Evolutionary conservation across 2,329 filamentous ascomycete species (phyloP).

Genomic region (Basipetospora chlamydospora): DNA sequence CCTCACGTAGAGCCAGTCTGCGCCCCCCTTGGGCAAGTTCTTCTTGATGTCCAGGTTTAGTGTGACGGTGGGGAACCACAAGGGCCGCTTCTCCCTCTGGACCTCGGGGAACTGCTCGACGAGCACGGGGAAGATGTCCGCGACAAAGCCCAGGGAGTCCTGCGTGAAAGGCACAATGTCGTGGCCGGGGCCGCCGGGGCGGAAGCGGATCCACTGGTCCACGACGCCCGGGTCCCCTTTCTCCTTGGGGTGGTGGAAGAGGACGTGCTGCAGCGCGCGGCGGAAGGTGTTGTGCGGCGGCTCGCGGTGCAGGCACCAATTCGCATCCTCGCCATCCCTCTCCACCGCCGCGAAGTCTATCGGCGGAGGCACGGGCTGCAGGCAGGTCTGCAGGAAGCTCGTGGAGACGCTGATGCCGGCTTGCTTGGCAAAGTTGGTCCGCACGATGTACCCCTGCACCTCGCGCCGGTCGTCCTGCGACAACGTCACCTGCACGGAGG

Average conservation of each 20-base stretch:
- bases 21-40: slow-evolving; percentile 48
- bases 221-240: slow-evolving; percentile 6
- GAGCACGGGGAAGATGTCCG: slow-evolving; percentile 55
- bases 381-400: not conserved
- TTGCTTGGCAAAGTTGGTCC: slow-evolving; percentile 17
- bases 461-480: slow-evolving; percentile 22
- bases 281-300: not conserved
- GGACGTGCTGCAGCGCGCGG: not conserved
- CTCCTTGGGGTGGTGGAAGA: slow-evolving; percentile 1
- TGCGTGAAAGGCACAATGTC: slow-evolving; percentile 39
- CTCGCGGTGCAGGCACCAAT: not conserved
- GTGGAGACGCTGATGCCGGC: slow-evolving; percentile 17
- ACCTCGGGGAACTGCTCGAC: slow-evolving; percentile 24
- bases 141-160: slow-evolving; percentile 47
- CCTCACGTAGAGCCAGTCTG: slow-evolving; percentile 57
- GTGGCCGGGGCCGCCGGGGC: slow-evolving; percentile 27
- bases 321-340: not conserved
- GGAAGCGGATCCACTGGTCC: slow-evolving; percentile 55
- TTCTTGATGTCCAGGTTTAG: slow-evolving; percentile 70
- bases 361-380: not conserved
- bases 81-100: slow-evolving; percentile 22
- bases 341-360: not conserved
- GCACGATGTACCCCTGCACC: slow-evolving; percentile 25
- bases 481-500: slow-evolving; percentile 26
- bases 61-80: slow-evolving; percentile 68